Base-by-base conservation (phyloP, 2,329 filamentous ascomycete species). In the Akanthomyces lecanii region DNA sequence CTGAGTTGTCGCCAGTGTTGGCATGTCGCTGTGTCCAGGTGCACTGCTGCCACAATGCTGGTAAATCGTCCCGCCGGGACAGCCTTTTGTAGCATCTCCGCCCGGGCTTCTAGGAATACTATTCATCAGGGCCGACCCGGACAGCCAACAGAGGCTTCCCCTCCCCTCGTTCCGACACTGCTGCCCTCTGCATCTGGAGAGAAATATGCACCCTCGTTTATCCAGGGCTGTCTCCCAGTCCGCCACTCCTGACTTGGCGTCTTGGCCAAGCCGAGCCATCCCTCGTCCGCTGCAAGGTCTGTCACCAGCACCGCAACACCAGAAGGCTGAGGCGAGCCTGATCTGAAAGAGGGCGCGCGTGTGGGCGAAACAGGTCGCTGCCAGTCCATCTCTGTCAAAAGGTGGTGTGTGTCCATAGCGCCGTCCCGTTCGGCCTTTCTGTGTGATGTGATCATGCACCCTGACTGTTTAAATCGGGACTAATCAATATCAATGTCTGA, bases 301-400 rank as follows among this genome's bases (percentile, higher is more conserved):
- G 33, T 30, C 44, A 48, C 21, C 36, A 23, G 23, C 23, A 59
- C 23, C 25, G 23, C 21, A 11, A n/a, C 10, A 40, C 36, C 48
- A 38, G 50, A 61, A 61, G 59, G 59, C 59, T 61, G 59, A 61
- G 47, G 50, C 42, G 28, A 61, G 47, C 59, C 59, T 61, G 59
- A 54, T 61, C 59, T 45, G 47, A 45, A 18, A 44, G 40, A 51
- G 5, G 10, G 44, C 57, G 36, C 58, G 48, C 12, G 50, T 21
- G 28, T 30, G 1, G 38, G 14, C 45, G 16, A 51, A 33, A 61
- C 58, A 25, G n/a, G 38, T 8, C 40, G 23, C 18, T n/a, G 44
- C 6, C n/a, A 23, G 44, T 10, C 28, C 18, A 3, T 58, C 28
- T 28, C 30, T 59, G 18, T 18, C 54, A 14, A 50, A 50, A 50